phyloP scores from a whole-genome alignment of 352 stramenopile species.

The Phytophthora cactorum region DNA sequence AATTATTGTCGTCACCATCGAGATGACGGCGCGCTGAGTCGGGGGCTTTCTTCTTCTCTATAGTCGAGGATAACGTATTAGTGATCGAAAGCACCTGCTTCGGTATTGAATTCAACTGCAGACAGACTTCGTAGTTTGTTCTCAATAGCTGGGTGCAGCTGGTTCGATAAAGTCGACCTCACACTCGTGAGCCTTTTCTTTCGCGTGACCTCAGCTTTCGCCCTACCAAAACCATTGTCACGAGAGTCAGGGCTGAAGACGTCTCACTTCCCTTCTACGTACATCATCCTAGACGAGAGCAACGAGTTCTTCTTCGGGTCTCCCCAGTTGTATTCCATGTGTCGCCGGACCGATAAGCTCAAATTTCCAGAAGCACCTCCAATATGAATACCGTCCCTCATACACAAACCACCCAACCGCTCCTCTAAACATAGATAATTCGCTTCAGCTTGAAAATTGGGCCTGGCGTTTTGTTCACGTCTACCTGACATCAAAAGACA shows the following conservation, averaged over 20 bases:
- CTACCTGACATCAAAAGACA: neutral
- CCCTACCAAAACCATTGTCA: conserved; percentile 37
- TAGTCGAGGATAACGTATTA: neutral
- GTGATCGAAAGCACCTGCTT: neutral
- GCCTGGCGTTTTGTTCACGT: neutral
- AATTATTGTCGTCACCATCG: conserved; percentile 11
- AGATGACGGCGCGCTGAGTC: conserved; percentile 32
- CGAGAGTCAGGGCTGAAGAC: neutral
- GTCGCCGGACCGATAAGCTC: neutral
- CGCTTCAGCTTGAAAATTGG: neutral
- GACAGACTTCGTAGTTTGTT: conserved; percentile 73
- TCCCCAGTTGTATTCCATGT: conserved; percentile 87
- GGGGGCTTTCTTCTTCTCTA: conserved; percentile 47
- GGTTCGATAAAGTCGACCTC: conserved; percentile 81
- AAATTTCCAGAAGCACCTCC: too few relatives aligned
- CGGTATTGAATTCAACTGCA: neutral
- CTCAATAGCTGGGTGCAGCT: conserved; percentile 67
- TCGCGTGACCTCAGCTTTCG: conserved; percentile 68
- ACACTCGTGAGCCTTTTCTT: conserved; percentile 77
- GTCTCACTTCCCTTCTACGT: conserved; percentile 5
- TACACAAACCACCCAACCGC: conserved; percentile 1
- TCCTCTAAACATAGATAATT: conserved; percentile 29
- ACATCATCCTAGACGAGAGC: conserved; percentile 81
- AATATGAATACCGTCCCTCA: too few relatives aligned
- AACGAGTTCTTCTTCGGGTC: conserved; percentile 84